These are phyloP conservation scores for Glycine tomentella DNA, from an alignment of 306 rosid genomes.

Conservation along the genomic window DNA sequence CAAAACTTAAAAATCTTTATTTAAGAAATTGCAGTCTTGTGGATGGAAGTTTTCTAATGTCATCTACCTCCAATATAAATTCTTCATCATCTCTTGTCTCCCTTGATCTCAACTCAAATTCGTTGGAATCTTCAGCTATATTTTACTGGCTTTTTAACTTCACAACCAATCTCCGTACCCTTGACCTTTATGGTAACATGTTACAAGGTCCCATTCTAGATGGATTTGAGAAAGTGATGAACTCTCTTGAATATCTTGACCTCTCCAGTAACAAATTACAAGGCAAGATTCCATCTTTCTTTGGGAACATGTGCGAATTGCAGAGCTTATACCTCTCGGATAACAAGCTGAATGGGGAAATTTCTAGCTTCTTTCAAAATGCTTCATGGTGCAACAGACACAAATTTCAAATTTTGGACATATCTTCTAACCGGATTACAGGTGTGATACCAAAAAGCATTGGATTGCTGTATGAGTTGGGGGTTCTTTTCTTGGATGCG, in stretches of 20 bases:
- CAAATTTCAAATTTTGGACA: background rate
- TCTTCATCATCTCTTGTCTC: background rate
- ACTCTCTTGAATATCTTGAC: background rate
- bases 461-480: background rate
- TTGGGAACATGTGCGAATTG: constrained; percentile 31
- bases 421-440: background rate
- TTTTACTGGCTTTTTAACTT: constrained; percentile 15
- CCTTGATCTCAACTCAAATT: background rate
- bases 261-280: background rate
- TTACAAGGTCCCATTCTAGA: constrained; percentile 10
- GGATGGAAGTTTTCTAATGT: background rate
- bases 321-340: rapidly evolving
- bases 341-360: constrained; percentile 26
- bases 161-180: background rate
- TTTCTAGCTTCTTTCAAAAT: constrained; percentile 18
- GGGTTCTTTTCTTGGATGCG: rapidly evolving
- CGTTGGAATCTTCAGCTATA: background rate
- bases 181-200: background rate
- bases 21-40: background rate
- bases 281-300: constrained; percentile 29
- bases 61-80: background rate
- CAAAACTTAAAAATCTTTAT: background rate
- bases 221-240: constrained; percentile 5
- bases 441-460: constrained; percentile 11
- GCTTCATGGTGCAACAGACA: constrained; percentile 2